Evolutionary conservation across 225 moss, liverwort and hornwort species (phyloP), one percentile per base, ranked within the genome.

Genomic region (Pleurozium schreberi): DNA sequence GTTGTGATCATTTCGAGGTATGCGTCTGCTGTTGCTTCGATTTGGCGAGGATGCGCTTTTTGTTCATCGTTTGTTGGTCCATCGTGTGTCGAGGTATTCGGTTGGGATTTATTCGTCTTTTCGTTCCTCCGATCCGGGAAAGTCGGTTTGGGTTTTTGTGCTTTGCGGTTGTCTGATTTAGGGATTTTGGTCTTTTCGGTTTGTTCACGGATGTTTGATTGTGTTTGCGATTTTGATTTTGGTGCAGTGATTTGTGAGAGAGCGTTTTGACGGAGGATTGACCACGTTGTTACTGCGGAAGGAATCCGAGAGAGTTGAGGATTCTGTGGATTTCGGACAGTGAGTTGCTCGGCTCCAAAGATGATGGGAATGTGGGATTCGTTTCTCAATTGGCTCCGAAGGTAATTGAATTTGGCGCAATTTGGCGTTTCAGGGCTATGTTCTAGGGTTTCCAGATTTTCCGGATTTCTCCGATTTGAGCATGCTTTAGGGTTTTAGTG

Each of bases 371-470:
- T 99, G 80, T 99, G 97, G 97, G 97, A 99, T 76, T 88, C 95
- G 70, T 94, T 99, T 90, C 94, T 97, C 88, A 97, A 97, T 94
- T 99, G 98, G 98, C 97, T 99, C 81, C 93, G 95, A 53, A 97
- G 97, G 98, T 98, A 94, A 31, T 52, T 30, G 80, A 42, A 58
- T 58, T 40, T 84, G 74, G 74, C 26, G 47, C 38, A 80, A 52
- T 74, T 43, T 50, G 30, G n/a, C 18, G 52, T 73, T 64, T 22
- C 31, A 19, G n/a, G n/a, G 38, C 17, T 63, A 31, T 27, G 49
- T 85, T 84, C 42, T 90, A 81, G 88, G 86, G 76, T 80, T 88
- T 88, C 7, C 55, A 0, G 26, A n/a, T 78, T 78, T 53, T 16
- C 26, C 17, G 57, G 2, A 26, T 57, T 27, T 9, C 3, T 8